A percentile compares a stretch with the other conserved stretches of the same genome.
Conservation (phyloP, 1,139 yeast genomes). For the Meyerozyma smithsonii region DNA sequence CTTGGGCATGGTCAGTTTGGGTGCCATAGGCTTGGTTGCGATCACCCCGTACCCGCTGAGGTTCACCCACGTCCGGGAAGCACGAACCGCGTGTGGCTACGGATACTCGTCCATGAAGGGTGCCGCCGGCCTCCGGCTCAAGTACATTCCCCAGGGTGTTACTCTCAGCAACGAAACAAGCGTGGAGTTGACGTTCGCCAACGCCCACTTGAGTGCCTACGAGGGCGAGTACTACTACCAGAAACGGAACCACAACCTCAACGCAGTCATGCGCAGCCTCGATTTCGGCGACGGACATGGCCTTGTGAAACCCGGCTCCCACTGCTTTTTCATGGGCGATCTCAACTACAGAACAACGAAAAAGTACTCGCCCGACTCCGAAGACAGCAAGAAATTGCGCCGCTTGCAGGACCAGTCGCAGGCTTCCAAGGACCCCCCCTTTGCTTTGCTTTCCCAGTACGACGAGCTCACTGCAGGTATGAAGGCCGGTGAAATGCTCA, state of each 20-base stretch:
- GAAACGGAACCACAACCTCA: slow-evolving; percentile 50
- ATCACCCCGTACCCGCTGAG: slow-evolving; percentile 42
- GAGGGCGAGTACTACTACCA: slow-evolving; percentile 53
- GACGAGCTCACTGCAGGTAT: slow-evolving; percentile 60
- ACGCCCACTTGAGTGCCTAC: slow-evolving; percentile 70
- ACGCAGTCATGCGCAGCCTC: slow-evolving; percentile 46
- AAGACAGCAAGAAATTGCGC: slow-evolving; percentile 16
- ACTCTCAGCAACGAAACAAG: slow-evolving; percentile 8
- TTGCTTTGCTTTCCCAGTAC: slow-evolving; percentile 24
- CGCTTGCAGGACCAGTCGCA: slow-evolving; percentile 20
- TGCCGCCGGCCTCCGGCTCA: slow-evolving; percentile 57
- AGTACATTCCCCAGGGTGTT: slow-evolving; percentile 21
- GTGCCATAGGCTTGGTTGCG: slow-evolving; percentile 62
- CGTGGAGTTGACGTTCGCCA: slow-evolving; percentile 55
- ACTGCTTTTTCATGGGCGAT: slow-evolving; percentile 76
- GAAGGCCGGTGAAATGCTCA: slow-evolving; percentile 42
- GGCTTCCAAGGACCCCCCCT: slow-evolving; percentile 11
- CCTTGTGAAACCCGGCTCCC: slow-evolving; percentile 50
- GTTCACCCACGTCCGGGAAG: slow-evolving; percentile 23
- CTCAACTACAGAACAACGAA: slow-evolving; percentile 66
- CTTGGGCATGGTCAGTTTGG: slow-evolving; percentile 46
- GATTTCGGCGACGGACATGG: slow-evolving; percentile 60
- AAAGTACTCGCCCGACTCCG: slow-evolving; percentile 14
- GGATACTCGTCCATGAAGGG: slow-evolving; percentile 68
- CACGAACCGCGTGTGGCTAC: slow-evolving; percentile 51